Evolutionary conservation across 495 filamentous ascomycete genomes (phyloP).

Genomic region (Viridothelium virens): DNA sequence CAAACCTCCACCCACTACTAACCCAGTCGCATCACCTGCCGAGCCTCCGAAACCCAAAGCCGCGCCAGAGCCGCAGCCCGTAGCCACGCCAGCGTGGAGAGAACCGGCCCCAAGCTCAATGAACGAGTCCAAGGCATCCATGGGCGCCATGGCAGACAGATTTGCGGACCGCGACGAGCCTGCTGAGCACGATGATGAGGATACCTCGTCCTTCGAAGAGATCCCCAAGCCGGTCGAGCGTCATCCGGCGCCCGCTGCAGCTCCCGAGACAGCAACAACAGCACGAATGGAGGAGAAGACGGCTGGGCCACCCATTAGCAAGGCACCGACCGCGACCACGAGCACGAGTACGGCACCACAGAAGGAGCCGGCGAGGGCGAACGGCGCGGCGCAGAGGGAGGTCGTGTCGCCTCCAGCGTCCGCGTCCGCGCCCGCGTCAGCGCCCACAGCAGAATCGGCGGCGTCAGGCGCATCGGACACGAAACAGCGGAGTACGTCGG

Average conservation of each 20-base stretch:
- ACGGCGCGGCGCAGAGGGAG: constrained; percentile 30
- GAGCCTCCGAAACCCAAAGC: constrained; percentile 47
- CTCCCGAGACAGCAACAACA: not conserved
- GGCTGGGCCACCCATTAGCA: constrained; percentile 15
- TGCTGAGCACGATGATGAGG: constrained; percentile 46
- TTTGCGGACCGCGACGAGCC: constrained; percentile 68
- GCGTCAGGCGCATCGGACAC: constrained; percentile 21
- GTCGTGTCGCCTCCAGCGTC: constrained; percentile 35
- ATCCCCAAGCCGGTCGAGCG: constrained; percentile 58
- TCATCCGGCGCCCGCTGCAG: constrained; percentile 29
- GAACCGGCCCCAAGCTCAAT: constrained; percentile 52
- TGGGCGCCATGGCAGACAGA: constrained; percentile 74
- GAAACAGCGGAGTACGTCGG: constrained; percentile 26
- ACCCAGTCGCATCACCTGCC: constrained; percentile 41
- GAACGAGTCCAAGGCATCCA: constrained; percentile 75
- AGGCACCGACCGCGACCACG: not conserved
- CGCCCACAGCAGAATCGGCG: constrained; percentile 17
- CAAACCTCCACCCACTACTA: constrained; percentile 36
- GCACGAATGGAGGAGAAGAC: constrained; percentile 28
- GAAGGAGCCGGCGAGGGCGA: constrained; percentile 17
- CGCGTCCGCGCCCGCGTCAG: constrained; percentile 20
- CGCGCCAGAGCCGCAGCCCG: constrained; percentile 44
- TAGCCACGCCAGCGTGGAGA: constrained; percentile 36
- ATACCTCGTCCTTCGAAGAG: constrained; percentile 76
- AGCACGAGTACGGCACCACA: not conserved